Base-by-base conservation (phyloP, 192 early-diverging fungal species). In the Podila clonocystis region DNA sequence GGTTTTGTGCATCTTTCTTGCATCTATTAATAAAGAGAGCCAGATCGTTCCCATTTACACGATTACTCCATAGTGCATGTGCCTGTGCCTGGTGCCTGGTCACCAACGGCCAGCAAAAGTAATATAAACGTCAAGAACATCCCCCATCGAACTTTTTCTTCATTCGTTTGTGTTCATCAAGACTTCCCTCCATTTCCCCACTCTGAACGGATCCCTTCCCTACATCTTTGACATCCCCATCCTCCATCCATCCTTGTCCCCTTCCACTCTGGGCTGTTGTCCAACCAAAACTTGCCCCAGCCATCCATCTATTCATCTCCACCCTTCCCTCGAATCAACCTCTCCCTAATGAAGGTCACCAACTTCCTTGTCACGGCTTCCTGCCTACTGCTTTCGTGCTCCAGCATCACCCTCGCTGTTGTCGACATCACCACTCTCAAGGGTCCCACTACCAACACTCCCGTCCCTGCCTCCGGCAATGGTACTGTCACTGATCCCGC, bases 401-500 rank as follows among this genome's bases (percentile, higher is more conserved):
- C 50, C 50, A 52, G 19, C n/a, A 4, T 52, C 19, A 52, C 50
- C 2, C 19, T 52, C n/a, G 50, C 50, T 52, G 50, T 52, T 5
- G 50, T 52, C 15, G 50, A 52, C 50, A 52, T 52, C 50, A 52
- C 50, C 50, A 52, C 50, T 22, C 36, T 68, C 50, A 68, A 59
- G 57, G 67, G 67, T n/a, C 67, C 67, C 55, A 24, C 11, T 7
- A 49, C 58, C 24, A 68, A 38, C 26, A 60, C 67, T 4, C 34
- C 67, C 24, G 57, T 68, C 11, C 67, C 67, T 12, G 58, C 67
- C 30, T 22, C 57, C 1, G 58, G 58, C 12, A 59, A 68, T 34
- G 70, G 62, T 3, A 33, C 70, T 24, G 50, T 41, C 0, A 72
- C 70, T 2, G 63, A 72, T 19, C 70, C 70, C 5, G 52, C 50